phyloP scores from a whole-genome alignment of 352 stramenopile species.

The Pythium pectinolyticum region DNA sequence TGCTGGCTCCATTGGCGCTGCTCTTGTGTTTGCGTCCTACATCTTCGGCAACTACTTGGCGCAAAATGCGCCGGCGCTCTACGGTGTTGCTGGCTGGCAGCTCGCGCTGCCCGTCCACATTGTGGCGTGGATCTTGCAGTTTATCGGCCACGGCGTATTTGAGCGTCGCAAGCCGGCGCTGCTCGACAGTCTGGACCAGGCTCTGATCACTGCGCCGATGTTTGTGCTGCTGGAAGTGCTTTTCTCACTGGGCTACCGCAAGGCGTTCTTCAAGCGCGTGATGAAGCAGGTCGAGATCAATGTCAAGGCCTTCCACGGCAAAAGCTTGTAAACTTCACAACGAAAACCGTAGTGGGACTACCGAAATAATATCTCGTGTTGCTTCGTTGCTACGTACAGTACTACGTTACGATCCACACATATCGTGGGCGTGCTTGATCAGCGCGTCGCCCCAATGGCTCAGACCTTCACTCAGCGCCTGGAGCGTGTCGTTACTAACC shows the following conservation, averaged over 20 bases:
- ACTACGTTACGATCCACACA: no score
- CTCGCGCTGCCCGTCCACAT: constrained; percentile 40
- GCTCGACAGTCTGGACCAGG: constrained; percentile 60
- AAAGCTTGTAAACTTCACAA: constrained; percentile 18
- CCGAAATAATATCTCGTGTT: neutral
- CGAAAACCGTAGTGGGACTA: neutral
- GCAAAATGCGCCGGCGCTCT: constrained; percentile 14
- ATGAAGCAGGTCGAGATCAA: constrained; percentile 45
- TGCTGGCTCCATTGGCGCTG: constrained; percentile 34
- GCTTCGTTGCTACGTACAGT: no score
- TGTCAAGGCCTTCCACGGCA: constrained; percentile 39
- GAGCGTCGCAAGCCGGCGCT: constrained; percentile 58
- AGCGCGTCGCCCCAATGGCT: constrained; percentile 43
- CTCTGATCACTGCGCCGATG: constrained; percentile 49
- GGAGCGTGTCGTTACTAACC: constrained; percentile 23
- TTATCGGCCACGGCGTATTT: constrained; percentile 61
- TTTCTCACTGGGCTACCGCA: constrained; percentile 47
- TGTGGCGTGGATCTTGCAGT: constrained; percentile 51
- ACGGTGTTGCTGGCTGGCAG: constrained; percentile 38
- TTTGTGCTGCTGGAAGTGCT: constrained; percentile 64
- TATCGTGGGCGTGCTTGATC: constrained; percentile 20
- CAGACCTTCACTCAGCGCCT: constrained; percentile 38
- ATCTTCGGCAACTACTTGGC: constrained; percentile 38
- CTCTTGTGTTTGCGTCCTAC: constrained; percentile 36
- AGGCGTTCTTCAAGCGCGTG: constrained; percentile 37